Evolutionary conservation across 768 basidiomycete species (phyloP), one percentile per base, ranked within the genome.

Genomic region (Suillus cothurnatus): DNA sequence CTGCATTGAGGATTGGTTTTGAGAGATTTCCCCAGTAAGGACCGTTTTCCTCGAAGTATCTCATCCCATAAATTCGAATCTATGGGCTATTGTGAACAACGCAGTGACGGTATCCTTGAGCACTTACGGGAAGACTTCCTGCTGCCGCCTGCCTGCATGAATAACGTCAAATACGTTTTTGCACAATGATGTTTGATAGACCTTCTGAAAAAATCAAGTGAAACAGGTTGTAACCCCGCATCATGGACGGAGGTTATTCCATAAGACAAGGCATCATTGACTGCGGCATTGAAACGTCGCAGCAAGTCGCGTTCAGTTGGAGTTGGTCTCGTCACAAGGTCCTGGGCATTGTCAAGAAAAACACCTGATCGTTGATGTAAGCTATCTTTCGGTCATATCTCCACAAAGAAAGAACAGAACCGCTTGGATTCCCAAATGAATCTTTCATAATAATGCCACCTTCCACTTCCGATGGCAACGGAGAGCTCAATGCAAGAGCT

Each of bases 161-260:
- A 52, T 34, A n/a, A 47, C 53, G 45, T 32, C 19, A 59, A 14
- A 21, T 59, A 2, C 31, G 9, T 31, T 41, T 28, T 59, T 43
- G 67, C 64, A 66, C 66, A 21, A 41, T 12, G 4, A 26, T n/a
- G 1, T 9, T 7, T 43, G 12, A 34, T 7, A 50, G 65, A 94
- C 92, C 82, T 81, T 70, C 82, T 83, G 79, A 92, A 94, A 72
- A 96, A 93, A 2, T 82, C 82, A 52, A 94, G 79, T n/a, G 90
- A 91, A 15, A 76, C 77, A 23, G 90, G 88, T 64, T 85, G 79
- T 52, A 92, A 80, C 19, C 88, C 90, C 15, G 95, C 95, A 74
- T 97, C 95, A 72, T 96, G 94, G 45, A 97, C 86, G 1, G 90
- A 86, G 0, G 94, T 95, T 64, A 97, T 74, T 6, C 95, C 95